Conservation (phyloP, 441 rosid species). For the Adansonia madagascariensis region DNA sequence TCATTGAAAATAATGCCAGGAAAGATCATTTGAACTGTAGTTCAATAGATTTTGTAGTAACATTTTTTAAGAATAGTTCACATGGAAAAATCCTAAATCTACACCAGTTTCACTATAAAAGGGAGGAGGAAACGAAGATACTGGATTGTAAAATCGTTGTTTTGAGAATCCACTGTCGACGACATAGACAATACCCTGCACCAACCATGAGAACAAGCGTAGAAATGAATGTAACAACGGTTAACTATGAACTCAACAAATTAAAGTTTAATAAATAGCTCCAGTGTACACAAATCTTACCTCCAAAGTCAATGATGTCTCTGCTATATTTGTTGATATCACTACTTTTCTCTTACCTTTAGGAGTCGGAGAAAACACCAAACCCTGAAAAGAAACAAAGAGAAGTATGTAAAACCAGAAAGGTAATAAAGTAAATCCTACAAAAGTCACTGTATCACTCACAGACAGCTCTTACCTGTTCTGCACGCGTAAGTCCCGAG, state of each 20-base stretch:
- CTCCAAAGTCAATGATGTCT: constrained; percentile 96
- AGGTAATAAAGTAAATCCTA: constrained; percentile 21
- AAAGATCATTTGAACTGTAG: neutral
- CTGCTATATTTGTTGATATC: constrained; percentile 90
- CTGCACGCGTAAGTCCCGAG: constrained; percentile 85
- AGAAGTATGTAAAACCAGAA: constrained; percentile 19
- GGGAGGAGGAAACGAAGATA: constrained; percentile 35
- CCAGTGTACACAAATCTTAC: constrained; percentile 37
- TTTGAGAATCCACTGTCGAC: constrained; percentile 95
- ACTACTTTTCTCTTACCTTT: constrained; percentile 93
- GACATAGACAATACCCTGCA: constrained; percentile 93
- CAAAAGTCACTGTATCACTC: constrained; percentile 19
- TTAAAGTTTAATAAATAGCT: constrained; percentile 13
- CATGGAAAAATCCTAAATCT: neutral
- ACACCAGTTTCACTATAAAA: neutral
- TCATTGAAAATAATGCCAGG: neutral
- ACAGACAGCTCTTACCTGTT: constrained; percentile 57
- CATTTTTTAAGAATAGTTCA: neutral
- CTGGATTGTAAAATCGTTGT: constrained; percentile 94
- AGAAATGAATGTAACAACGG: constrained; percentile 20
- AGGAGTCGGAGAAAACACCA: constrained; percentile 86
- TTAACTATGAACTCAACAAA: constrained; percentile 15
- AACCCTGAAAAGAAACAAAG: constrained; percentile 52
- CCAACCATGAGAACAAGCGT: constrained; percentile 30
- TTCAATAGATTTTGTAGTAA: neutral